Percentiles rank a stretch among this genome's conserved stretches.
Conservation (phyloP, 306 rosid species). For the Vigna angularis region DNA sequence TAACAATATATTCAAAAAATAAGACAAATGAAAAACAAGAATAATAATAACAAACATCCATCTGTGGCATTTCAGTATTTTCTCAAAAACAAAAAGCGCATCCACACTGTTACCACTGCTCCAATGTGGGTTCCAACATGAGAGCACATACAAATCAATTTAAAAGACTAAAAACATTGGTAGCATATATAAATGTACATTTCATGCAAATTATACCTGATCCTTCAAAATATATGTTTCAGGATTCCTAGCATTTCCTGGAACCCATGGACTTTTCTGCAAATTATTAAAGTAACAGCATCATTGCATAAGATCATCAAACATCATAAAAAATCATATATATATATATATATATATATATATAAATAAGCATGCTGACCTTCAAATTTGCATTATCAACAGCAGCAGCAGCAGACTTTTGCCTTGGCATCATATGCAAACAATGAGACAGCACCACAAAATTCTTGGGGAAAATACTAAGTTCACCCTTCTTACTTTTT, state of each 20-base stretch:
- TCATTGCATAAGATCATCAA: constrained; percentile 31
- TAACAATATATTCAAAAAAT: neutral
- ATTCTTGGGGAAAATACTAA: constrained; percentile 79
- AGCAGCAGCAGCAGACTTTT: constrained; percentile 62
- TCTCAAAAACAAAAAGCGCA: neutral
- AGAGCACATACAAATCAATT: neutral
- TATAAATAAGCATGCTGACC: constrained; percentile 48
- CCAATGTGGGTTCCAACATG: neutral
- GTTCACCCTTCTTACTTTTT: constrained; percentile 90
- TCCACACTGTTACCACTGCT: neutral
- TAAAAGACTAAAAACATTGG: neutral
- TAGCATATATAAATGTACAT: neutral
- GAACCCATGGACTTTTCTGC: constrained; percentile 73
- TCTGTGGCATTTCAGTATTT: neutral
- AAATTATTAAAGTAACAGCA: constrained; percentile 14
- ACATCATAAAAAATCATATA: constrained; percentile 15
- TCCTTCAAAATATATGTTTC: constrained; percentile 80
- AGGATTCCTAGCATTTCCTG: constrained; percentile 85
- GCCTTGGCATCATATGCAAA: constrained; percentile 91
- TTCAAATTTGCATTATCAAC: constrained; percentile 64
- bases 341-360: neutral
- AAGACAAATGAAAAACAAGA: neutral
- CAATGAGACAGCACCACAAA: constrained; percentile 76
- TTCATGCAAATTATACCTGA: constrained; percentile 48
- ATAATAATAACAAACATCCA: neutral